These are phyloP conservation scores for Aspergillus ellipticus DNA, from an alignment of 495 filamentous ascomycete genomes.

Conservation along the genomic window DNA sequence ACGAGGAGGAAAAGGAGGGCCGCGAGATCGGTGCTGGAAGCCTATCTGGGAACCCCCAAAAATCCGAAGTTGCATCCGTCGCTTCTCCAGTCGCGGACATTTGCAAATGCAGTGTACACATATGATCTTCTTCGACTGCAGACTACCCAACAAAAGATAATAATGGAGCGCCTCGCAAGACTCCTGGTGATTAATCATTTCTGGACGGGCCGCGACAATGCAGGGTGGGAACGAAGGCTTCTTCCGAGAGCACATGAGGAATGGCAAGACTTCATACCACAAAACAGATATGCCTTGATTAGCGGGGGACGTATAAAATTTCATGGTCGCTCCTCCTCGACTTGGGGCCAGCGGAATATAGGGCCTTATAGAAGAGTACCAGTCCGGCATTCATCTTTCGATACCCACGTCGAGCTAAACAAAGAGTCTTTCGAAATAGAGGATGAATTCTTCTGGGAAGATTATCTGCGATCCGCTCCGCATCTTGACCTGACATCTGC, in stretches of 20 bases:
- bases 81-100: slow-evolving; percentile 22
- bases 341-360: slow-evolving; percentile 5
- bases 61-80: not conserved
- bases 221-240: slow-evolving; percentile 26
- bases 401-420: slow-evolving; percentile 6
- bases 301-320: slow-evolving; percentile 24
- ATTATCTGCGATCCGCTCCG: not conserved
- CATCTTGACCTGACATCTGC: slow-evolving; percentile 14
- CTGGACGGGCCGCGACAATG: slow-evolving; percentile 21
- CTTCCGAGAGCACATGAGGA: slow-evolving; percentile 45
- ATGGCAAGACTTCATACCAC: slow-evolving; percentile 48
- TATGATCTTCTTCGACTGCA: slow-evolving; percentile 36
- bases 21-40: slow-evolving; percentile 25
- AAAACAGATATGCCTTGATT: slow-evolving; percentile 27
- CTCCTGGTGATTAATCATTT: slow-evolving; percentile 13
- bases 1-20: slow-evolving; percentile 24
- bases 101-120: slow-evolving; percentile 33
- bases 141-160: slow-evolving; percentile 28
- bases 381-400: slow-evolving; percentile 13
- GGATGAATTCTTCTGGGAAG: slow-evolving; percentile 22
- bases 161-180: slow-evolving; percentile 20
- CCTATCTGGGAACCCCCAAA: slow-evolving; percentile 15
- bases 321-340: slow-evolving; percentile 13
- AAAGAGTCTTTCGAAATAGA: slow-evolving; percentile 12
- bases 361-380: slow-evolving; percentile 13